Evolutionary conservation across 1,139 yeast genomes (phyloP).

Genomic region (Pichia sp.): DNA sequence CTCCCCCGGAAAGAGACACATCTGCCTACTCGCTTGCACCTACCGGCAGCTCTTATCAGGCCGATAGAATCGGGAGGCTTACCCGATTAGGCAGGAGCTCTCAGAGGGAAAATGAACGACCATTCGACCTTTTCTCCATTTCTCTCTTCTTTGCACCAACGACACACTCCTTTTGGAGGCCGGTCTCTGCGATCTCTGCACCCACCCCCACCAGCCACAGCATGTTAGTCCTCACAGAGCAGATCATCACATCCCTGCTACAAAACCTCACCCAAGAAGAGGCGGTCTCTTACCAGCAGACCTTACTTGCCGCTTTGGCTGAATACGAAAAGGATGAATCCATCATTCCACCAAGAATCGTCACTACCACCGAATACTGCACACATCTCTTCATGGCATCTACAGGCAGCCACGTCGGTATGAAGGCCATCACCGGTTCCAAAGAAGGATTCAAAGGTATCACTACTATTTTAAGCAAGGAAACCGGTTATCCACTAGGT

Average conservation of each 20-base stretch:
- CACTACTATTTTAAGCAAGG: slow-evolving; percentile 48
- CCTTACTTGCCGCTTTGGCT: slow-evolving; percentile 27
- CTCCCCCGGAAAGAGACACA: no score
- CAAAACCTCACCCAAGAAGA: slow-evolving; percentile 1
- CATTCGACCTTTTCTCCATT: no score
- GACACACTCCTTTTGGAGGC: no score
- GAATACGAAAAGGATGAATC: slow-evolving; percentile 33
- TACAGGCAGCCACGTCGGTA: slow-evolving; percentile 42
- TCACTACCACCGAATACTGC: slow-evolving; percentile 36
- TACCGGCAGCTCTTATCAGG: no score
- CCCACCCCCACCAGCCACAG: not conserved
- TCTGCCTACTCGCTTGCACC: no score
- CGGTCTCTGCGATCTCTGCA: no score
- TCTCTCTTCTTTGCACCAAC: no score
- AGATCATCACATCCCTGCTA: slow-evolving; percentile 12
- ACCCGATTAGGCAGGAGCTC: no score
- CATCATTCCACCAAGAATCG: slow-evolving; percentile 39
- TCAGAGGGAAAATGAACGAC: no score
- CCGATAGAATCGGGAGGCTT: no score
- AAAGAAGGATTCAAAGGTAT: slow-evolving; percentile 50
- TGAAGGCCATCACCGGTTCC: slow-evolving; percentile 51
- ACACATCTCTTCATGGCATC: slow-evolving; percentile 68
- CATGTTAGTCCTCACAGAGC: slow-evolving; percentile 18
- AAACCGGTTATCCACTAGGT: slow-evolving; percentile 51
- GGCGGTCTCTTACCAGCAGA: slow-evolving; percentile 25